Conservation (phyloP, 139 green algal species). For the Chlorokybus atmophyticus region DNA sequence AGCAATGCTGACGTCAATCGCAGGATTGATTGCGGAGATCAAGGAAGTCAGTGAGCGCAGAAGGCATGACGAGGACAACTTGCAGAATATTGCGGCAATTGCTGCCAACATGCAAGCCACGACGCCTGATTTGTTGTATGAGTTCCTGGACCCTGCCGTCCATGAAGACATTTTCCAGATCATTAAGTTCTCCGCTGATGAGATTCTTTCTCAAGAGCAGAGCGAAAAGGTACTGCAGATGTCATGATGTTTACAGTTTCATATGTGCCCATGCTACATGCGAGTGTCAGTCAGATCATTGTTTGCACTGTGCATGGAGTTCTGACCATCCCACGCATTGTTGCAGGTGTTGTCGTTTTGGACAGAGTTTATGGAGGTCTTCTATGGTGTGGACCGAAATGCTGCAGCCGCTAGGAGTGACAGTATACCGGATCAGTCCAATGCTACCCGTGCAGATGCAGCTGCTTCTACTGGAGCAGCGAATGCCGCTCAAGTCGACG, state of each 20-base stretch:
- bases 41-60: slow-evolving; percentile 63
- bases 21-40: slow-evolving; percentile 70
- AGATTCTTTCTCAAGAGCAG: slow-evolving; percentile 39
- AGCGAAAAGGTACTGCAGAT: too few species aligned
- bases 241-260: too few species aligned
- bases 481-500: too few species aligned
- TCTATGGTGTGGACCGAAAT: too few species aligned
- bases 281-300: too few species aligned
- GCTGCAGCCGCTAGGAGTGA: too few species aligned
- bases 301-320: too few species aligned
- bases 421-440: too few species aligned
- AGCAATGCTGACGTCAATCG: too few species aligned
- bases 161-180: slow-evolving; percentile 65
- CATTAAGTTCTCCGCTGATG: slow-evolving; percentile 47
- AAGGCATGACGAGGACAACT: slow-evolving; percentile 15
- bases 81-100: slow-evolving; percentile 4
- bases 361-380: slow-evolving; percentile 64
- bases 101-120: slow-evolving; percentile 3
- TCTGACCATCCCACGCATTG: not conserved
- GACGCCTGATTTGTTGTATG: slow-evolving; percentile 53
- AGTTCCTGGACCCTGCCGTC: slow-evolving; percentile 44
- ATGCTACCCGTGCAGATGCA: too few species aligned
- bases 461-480: too few species aligned
- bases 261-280: too few species aligned
- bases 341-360: slow-evolving; percentile 50